Percentiles rank a stretch among this genome's conserved stretches.
Evolutionary conservation across 805 yeast species (phyloP).

Genomic region (Saccharomycopsis capsularis): DNA sequence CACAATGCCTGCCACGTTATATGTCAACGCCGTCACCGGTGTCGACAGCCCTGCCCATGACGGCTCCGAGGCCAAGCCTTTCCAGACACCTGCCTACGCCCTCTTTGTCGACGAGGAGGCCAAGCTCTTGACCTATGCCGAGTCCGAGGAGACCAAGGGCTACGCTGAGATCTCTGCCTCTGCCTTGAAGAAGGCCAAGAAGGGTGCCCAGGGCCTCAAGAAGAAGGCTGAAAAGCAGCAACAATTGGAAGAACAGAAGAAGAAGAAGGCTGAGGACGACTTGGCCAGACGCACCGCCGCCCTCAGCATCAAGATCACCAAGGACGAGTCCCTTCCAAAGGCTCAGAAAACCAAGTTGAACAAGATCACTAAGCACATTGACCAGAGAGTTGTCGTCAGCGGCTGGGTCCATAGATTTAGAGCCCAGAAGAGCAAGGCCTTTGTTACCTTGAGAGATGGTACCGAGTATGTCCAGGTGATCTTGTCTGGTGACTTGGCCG

Average conservation of each 20-base stretch:
- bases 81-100: constrained; percentile 80
- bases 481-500: constrained; percentile 83
- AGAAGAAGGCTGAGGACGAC: constrained; percentile 60
- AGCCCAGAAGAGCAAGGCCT: constrained; percentile 84
- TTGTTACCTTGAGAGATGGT: constrained; percentile 92
- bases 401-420: constrained; percentile 98
- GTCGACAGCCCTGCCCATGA: constrained; percentile 44
- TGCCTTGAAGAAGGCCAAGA: constrained; percentile 92
- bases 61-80: constrained; percentile 70
- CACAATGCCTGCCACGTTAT: constrained; percentile 33
- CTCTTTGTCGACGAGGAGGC: constrained; percentile 41
- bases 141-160: constrained; percentile 49
- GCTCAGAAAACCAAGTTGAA: constrained; percentile 65
- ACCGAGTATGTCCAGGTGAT: constrained; percentile 86
- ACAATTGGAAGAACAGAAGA: constrained; percentile 43
- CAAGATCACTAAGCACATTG: constrained; percentile 47
- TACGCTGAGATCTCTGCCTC: constrained; percentile 79
- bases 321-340: constrained; percentile 65
- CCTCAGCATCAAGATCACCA: constrained; percentile 64
- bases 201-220: constrained; percentile 87
- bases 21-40: constrained; percentile 72
- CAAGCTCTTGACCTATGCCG: constrained; percentile 54
- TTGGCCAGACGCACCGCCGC: constrained; percentile 72
- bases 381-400: constrained; percentile 64
- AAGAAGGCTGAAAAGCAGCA: constrained; percentile 54